A percentile compares a stretch with the other conserved stretches of the same genome.
Conservation (phyloP, 2,329 filamentous ascomycete genomes). For the Davidsoniella australis region DNA sequence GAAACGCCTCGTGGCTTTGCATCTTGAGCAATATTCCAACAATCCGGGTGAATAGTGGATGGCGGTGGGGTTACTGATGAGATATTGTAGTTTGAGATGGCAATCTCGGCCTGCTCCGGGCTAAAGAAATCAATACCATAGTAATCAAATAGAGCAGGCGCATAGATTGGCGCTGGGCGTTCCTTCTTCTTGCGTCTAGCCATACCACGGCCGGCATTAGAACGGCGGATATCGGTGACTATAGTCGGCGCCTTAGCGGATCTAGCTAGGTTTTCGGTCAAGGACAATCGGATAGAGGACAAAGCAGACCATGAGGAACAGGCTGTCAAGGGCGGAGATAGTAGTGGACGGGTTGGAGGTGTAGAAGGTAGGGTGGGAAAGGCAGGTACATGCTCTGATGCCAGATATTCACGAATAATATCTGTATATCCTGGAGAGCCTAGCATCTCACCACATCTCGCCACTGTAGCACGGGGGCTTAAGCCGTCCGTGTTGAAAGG, state of each 20-base stretch:
- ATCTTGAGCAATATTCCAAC: neutral
- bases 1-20: neutral
- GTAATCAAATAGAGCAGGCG: constrained; percentile 4
- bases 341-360: neutral
- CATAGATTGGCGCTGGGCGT: constrained; percentile 6
- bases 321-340: neutral
- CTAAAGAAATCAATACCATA: constrained; percentile 9
- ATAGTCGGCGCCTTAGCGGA: neutral
- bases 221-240: neutral
- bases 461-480: too few relatives aligned
- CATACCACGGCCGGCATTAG: neutral
- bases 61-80: neutral
- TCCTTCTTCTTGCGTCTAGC: neutral
- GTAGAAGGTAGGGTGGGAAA: neutral
- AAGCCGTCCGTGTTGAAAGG: too few relatives aligned
- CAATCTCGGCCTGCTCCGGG: constrained; percentile 7
- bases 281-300: too few relatives aligned
- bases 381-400: neutral
- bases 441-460: too few relatives aligned
- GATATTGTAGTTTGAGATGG: constrained; percentile 1
- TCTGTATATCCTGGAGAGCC: constrained; percentile 1
- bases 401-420: neutral
- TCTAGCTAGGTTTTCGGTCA: neutral
- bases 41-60: too few relatives aligned
- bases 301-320: neutral